Evolutionary conservation across 2,329 filamentous ascomycete genomes (phyloP).

Genomic region (Sporothrix protearum): DNA sequence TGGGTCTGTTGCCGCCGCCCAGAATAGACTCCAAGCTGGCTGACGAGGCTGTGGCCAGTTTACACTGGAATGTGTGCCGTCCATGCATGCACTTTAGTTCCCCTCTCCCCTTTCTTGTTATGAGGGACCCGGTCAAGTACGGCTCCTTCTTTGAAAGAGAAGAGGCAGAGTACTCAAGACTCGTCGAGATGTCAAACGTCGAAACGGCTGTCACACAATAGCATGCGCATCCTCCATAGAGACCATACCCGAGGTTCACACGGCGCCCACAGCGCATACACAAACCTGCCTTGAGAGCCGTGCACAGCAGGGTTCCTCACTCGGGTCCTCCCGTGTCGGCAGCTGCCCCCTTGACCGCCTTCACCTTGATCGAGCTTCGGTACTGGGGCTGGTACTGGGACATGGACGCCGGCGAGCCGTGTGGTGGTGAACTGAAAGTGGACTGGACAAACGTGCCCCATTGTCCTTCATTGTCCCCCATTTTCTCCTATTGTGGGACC

Average conservation of each 20-base stretch:
- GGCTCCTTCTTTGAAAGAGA: not conserved
- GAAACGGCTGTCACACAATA: not conserved
- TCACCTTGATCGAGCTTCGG: not conserved
- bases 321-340: slow-evolving; percentile 10
- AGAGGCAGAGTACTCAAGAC: not conserved
- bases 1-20: no score
- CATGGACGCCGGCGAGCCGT: not conserved
- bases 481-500: not conserved
- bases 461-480: not conserved
- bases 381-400: no score
- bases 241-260: not conserved
- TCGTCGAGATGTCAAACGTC: no score
- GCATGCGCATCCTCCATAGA: not conserved
- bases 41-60: not conserved
- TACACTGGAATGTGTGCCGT: not conserved
- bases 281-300: not conserved
- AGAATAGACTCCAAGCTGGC: not conserved
- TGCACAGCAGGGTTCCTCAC: not conserved
- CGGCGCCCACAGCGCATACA: not conserved
- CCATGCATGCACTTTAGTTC: not conserved
- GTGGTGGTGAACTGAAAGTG: not conserved
- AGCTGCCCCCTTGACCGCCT: slow-evolving; percentile 8
- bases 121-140: not conserved
- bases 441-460: not conserved
- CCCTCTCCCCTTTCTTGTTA: not conserved